phyloP scores from a whole-genome alignment of 495 filamentous ascomycete genomes.

The Aspergillus heteromorphus region DNA sequence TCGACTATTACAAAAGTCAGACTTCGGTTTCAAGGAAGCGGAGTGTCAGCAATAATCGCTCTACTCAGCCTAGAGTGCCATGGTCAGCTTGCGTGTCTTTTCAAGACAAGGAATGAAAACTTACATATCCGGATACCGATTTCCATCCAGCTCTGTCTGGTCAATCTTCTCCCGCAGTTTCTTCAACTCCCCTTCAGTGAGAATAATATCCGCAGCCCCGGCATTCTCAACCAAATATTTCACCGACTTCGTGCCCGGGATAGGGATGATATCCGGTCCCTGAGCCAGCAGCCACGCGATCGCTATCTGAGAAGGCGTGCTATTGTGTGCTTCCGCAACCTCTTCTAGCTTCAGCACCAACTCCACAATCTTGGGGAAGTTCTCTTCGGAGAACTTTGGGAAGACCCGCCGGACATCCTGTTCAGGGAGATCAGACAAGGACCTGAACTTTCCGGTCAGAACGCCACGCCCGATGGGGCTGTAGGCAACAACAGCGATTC shows the following conservation, averaged over 20 bases:
- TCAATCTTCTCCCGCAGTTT: constrained; percentile 30
- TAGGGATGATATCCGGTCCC: constrained; percentile 52
- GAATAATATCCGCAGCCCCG: constrained; percentile 34
- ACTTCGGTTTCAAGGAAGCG: too few relatives aligned
- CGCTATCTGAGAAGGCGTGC: constrained; percentile 42
- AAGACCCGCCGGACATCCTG: constrained; percentile 29
- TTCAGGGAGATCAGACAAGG: constrained; percentile 38
- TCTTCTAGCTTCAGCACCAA: constrained; percentile 36
- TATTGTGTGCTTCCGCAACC: constrained; percentile 45
- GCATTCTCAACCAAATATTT: constrained; percentile 56
- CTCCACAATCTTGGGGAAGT: constrained; percentile 47
- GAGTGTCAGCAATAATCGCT: too few relatives aligned
- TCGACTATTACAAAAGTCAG: too few relatives aligned
- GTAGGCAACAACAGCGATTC: constrained; percentile 56
- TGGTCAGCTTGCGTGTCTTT: too few relatives aligned
- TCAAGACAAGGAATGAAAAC: background rate
- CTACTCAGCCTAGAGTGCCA: too few relatives aligned
- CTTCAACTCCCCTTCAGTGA: constrained; percentile 41
- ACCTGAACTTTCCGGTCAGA: constrained; percentile 44
- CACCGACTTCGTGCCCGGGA: constrained; percentile 53
- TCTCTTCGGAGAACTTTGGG: constrained; percentile 47
- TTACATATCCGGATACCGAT: constrained; percentile 7
- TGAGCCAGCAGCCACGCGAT: constrained; percentile 54
- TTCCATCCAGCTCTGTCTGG: background rate
- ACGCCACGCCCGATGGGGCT: constrained; percentile 58